Conservation (phyloP, 1,284 basidiomycete genomes). For the Rhodotorula mucilaginosa region DNA sequence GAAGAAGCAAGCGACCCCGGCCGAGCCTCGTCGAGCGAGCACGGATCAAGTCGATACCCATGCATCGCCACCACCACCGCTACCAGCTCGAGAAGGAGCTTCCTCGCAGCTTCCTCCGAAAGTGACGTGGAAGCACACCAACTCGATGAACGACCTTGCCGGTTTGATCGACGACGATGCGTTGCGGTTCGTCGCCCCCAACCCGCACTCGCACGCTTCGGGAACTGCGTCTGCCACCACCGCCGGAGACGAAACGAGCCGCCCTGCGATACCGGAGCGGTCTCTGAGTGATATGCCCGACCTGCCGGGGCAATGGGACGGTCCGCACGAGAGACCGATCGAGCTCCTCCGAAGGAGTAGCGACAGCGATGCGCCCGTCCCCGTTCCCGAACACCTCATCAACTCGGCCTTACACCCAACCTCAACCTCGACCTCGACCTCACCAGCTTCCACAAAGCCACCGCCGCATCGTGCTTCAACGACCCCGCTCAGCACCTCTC, state of each 20-base stretch:
- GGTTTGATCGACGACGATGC: slow-evolving; percentile 14
- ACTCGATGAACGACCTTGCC: slow-evolving; percentile 21
- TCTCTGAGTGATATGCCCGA: slow-evolving; percentile 15
- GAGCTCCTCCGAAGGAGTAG: background rate
- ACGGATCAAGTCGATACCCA: background rate
- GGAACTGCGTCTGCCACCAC: background rate
- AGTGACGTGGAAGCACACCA: slow-evolving; percentile 16
- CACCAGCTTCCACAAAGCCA: no score
- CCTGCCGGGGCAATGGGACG: slow-evolving; percentile 21
- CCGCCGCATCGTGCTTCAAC: background rate
- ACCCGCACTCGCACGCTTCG: background rate
- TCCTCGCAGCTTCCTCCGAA: background rate
- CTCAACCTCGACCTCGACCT: background rate
- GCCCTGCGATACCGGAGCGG: no score
- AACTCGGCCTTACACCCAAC: background rate
- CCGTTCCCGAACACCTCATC: background rate
- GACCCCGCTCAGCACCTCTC: background rate
- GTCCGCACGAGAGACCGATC: slow-evolving; percentile 8
- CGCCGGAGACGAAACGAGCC: background rate
- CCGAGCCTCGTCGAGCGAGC: background rate
- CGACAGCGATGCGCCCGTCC: background rate
- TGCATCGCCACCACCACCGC: background rate
- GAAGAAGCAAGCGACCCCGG: background rate
- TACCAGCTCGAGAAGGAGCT: background rate
- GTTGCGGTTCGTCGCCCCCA: background rate